phyloP scores from a whole-genome alignment of 2,329 filamentous ascomycete genomes.

The Ophiocordyceps camponoti-leonardi region DNA sequence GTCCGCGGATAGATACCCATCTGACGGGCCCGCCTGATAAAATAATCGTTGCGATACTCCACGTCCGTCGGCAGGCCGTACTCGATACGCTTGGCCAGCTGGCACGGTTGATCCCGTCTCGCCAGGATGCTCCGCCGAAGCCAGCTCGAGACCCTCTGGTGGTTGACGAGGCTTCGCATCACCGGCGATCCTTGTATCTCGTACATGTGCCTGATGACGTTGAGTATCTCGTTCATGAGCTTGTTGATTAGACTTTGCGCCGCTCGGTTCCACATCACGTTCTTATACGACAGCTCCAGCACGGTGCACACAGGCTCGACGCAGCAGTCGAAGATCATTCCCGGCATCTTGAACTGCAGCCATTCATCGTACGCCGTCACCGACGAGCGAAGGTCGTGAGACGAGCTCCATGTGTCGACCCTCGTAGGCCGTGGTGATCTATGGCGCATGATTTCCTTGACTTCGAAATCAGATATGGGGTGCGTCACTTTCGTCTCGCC shows the following conservation, averaged over 20 bases:
- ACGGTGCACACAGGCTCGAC: constrained; percentile 71
- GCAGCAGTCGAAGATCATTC: constrained; percentile 56
- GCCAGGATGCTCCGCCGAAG: constrained; percentile 22
- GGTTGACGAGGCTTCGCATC: constrained; percentile 36
- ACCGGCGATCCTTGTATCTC: constrained; percentile 50
- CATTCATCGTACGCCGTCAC: constrained; percentile 24
- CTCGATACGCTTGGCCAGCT: constrained; percentile 51
- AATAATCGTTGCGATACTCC: constrained; percentile 77
- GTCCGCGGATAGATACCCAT: constrained; percentile 54
- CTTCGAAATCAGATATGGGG: constrained; percentile 3
- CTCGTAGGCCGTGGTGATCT: constrained; percentile 4
- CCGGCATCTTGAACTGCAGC: constrained; percentile 59
- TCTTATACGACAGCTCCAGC: constrained; percentile 58
- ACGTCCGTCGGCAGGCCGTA: constrained; percentile 53
- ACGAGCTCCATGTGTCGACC: constrained; percentile 6
- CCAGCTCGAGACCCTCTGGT: constrained; percentile 40
- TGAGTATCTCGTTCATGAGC: constrained; percentile 56
- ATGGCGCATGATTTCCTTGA: background rate
- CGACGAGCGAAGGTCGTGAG: constrained; percentile 7
- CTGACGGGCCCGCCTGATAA: constrained; percentile 55
- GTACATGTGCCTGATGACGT: constrained; percentile 56
- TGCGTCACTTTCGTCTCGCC: constrained; percentile 16
- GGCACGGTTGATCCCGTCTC: constrained; percentile 35
- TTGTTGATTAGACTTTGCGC: constrained; percentile 50
- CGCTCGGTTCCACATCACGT: constrained; percentile 48